These are phyloP conservation scores for Kurtzmaniella quercitrusa DNA, from an alignment of 1,139 yeast species.

Conservation along the genomic window DNA sequence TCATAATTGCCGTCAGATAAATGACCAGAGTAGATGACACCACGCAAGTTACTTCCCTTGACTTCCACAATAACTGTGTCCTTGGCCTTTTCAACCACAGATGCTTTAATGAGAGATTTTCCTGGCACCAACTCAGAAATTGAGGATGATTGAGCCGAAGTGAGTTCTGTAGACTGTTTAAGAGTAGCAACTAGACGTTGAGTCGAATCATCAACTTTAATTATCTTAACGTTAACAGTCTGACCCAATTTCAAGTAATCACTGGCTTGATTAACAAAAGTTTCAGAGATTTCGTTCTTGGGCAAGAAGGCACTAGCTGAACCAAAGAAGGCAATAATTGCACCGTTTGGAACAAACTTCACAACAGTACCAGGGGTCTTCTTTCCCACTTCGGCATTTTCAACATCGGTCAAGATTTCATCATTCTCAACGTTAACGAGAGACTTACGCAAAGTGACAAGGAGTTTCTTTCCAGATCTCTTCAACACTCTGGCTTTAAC, in stretches of 20 bases:
- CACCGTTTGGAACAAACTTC: conserved; percentile 71
- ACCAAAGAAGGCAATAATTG: conserved; percentile 79
- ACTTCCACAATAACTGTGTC: conserved; percentile 68
- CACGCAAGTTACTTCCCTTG: conserved; percentile 51
- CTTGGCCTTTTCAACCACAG: conserved; percentile 69
- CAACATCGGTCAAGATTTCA: conserved; percentile 48
- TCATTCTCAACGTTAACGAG: conserved; percentile 66
- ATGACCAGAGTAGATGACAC: conserved; percentile 72
- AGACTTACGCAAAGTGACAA: conserved; percentile 77
- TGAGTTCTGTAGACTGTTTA: conserved; percentile 54
- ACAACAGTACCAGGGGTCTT: conserved; percentile 75
- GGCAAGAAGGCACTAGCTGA: conserved; percentile 77
- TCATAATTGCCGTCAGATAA: conserved; percentile 72
- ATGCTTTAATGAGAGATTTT: conserved; percentile 55
- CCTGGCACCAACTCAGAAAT: conserved; percentile 56
- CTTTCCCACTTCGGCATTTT: conserved; percentile 52
- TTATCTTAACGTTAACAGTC: conserved; percentile 68
- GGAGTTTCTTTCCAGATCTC: conserved; percentile 38
- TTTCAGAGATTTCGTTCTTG: conserved; percentile 82
- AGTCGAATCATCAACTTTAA: conserved; percentile 51
- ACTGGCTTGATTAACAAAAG: conserved; percentile 71
- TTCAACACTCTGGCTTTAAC: conserved; percentile 66
- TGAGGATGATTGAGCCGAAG: conserved; percentile 44
- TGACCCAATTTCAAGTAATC: conserved; percentile 83
- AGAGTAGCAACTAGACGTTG: conserved; percentile 69